Conservation (phyloP, 2,329 filamentous ascomycete genomes). For the Botrytis cinerea region DNA sequence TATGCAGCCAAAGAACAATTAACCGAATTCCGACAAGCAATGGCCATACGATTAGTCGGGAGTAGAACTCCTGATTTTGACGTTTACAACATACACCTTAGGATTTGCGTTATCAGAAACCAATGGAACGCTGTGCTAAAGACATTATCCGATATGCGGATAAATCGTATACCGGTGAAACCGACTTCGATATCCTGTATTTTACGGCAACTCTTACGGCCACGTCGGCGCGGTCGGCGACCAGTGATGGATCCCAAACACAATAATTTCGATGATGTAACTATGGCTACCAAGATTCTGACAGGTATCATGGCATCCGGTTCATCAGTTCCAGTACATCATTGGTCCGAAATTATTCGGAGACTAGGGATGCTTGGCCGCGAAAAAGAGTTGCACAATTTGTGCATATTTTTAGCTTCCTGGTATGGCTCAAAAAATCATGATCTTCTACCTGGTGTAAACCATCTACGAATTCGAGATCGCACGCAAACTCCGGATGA, state of each 20-base stretch:
- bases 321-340: slow-evolving; percentile 44
- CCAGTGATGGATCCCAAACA: slow-evolving; percentile 26
- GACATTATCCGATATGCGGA: slow-evolving; percentile 51
- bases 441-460: background rate
- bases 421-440: slow-evolving; percentile 42
- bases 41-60: slow-evolving; percentile 54
- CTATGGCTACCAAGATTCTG: slow-evolving; percentile 48
- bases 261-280: slow-evolving; percentile 39
- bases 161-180: slow-evolving; percentile 46
- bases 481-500: slow-evolving; percentile 27
- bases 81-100: slow-evolving; percentile 51
- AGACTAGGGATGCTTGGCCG: slow-evolving; percentile 58
- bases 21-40: slow-evolving; percentile 54
- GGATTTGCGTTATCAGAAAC: slow-evolving; percentile 42
- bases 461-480: slow-evolving; percentile 22
- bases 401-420: slow-evolving; percentile 52
- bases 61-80: slow-evolving; percentile 43
- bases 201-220: slow-evolving; percentile 44
- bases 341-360: slow-evolving; percentile 61
- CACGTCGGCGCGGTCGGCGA: slow-evolving; percentile 39
- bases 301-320: slow-evolving; percentile 50
- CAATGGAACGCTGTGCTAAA: slow-evolving; percentile 39
- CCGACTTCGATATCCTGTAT: slow-evolving; percentile 48
- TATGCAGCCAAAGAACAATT: slow-evolving; percentile 55
- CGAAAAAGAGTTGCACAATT: slow-evolving; percentile 52